These are phyloP conservation scores for Acephala macrosclerotiorum DNA, from an alignment of 2,329 filamentous ascomycete genomes.

Conservation along the genomic window DNA sequence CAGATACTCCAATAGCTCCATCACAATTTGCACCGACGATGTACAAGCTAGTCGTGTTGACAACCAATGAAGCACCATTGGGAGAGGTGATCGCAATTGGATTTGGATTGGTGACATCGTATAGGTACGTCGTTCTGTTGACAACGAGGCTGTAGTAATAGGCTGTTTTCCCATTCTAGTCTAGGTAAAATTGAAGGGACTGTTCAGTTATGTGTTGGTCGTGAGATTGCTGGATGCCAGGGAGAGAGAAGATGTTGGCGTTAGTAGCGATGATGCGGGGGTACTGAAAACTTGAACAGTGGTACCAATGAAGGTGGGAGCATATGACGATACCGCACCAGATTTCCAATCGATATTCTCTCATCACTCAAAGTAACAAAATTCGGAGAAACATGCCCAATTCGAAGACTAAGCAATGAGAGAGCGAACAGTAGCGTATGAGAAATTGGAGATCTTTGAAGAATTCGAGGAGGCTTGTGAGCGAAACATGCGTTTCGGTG, in stretches of 20 bases:
- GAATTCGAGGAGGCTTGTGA: no score
- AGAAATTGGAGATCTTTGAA: no score
- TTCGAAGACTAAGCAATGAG: no score
- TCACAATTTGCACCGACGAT: not conserved
- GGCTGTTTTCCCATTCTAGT: not conserved
- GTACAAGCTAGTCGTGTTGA: not conserved
- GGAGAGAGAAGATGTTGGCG: not conserved
- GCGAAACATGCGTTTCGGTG: no score
- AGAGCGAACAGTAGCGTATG: no score
- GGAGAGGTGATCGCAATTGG: constrained; percentile 3
- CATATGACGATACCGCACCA: no score
- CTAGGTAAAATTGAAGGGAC: not conserved
- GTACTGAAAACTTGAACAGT: not conserved
- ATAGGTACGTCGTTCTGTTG: constrained; percentile 3
- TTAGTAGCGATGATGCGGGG: not conserved
- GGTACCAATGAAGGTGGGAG: not conserved
- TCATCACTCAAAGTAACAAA: no score
- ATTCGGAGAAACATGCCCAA: no score
- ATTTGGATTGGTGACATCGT: constrained; percentile 6
- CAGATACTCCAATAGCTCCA: not conserved
- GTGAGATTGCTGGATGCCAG: constrained; percentile 2
- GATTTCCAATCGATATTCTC: no score
- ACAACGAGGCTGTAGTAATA: constrained; percentile 5
- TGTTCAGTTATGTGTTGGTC: not conserved
- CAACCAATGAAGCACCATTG: not conserved